phyloP scores from a whole-genome alignment of 805 yeast genomes.

The Vanderwaltozyma verrucispora region DNA sequence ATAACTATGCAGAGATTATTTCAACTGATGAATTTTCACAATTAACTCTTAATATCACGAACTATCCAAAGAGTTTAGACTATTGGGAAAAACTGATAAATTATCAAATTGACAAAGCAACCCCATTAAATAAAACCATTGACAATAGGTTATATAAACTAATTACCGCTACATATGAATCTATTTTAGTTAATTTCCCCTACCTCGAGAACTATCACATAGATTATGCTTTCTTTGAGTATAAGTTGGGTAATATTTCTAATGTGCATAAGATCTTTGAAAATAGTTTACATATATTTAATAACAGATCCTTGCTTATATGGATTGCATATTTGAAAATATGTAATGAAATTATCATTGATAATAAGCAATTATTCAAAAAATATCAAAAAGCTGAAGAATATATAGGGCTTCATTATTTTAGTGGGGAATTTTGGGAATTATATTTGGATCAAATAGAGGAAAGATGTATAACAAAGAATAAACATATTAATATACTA shows the following conservation, averaged over 20 bases:
- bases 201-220: conserved; percentile 27
- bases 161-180: conserved; percentile 19
- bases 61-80: conserved; percentile 17
- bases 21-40: conserved; percentile 18
- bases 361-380: conserved; percentile 17
- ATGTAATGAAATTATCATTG: conserved; percentile 20
- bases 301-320: conserved; percentile 23
- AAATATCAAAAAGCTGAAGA: conserved; percentile 25
- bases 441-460: conserved; percentile 22
- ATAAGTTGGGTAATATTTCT: conserved; percentile 22
- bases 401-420: conserved; percentile 26
- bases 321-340: conserved; percentile 25
- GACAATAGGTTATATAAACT: conserved; percentile 12
- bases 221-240: conserved; percentile 28
- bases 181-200: conserved; percentile 24
- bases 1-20: conserved; percentile 11
- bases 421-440: conserved; percentile 29
- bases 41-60: conserved; percentile 17
- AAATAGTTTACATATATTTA: conserved; percentile 15
- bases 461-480: conserved; percentile 13
- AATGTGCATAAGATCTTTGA: conserved; percentile 20
- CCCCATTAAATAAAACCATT: conserved; percentile 21
- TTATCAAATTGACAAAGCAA: conserved; percentile 13
- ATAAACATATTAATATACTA: conserved; percentile 19
- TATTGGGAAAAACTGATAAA: conserved; percentile 27